Base-by-base conservation (phyloP, 192 early-diverging fungal genomes). In the Backusella tuberculispora region DNA sequence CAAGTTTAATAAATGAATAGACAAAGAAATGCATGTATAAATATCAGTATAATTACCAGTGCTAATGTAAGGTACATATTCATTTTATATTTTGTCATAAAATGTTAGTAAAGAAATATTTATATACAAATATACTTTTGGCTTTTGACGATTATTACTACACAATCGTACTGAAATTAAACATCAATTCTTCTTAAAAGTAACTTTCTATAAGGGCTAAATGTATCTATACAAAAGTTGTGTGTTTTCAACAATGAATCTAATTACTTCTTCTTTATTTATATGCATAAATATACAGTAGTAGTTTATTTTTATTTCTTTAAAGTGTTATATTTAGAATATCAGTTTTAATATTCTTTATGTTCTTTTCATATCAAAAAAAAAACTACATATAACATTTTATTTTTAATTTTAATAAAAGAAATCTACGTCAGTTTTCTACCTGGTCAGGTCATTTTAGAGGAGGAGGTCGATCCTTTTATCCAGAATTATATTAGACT, bases 381-480 rank as follows among this genome's bases (percentile, higher is more conserved):
- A 53, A 17, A 53, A 53, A 53, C 7, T 24, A 53, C 21, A 9
- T 24, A 6, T 17, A 19, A 9, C n/a, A 8, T 9, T 53, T 53
- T 7, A 53, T 19, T 53, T 19, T 14, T 60, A 5, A 12, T 5
- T 24, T 60, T 60, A 60, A 60, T 60, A 4, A 19, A 19, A 60
- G 26, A n/a, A n/a, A n/a, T 60, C 53, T 26, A 26, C 4, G 9
- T 60, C 53, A n/a, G 53, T 19, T 24, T 60, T 60, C 50, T 53
- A 26, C 19, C 9, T 26, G 53, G 10, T 26, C 26, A 13, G 2
- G 53, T 10, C 10, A 60, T 60, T 26, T 60, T 60, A 60, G 53
- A 60, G 53, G 53, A 60, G 53, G 53, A 60, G 53, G 53, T 60
- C 21, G 53, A 60, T 60, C 53, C 53, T 60, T 60, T 60, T 60